Base-by-base conservation (phyloP, 306 rosid species). In the Sphenostylis stenocarpa region DNA sequence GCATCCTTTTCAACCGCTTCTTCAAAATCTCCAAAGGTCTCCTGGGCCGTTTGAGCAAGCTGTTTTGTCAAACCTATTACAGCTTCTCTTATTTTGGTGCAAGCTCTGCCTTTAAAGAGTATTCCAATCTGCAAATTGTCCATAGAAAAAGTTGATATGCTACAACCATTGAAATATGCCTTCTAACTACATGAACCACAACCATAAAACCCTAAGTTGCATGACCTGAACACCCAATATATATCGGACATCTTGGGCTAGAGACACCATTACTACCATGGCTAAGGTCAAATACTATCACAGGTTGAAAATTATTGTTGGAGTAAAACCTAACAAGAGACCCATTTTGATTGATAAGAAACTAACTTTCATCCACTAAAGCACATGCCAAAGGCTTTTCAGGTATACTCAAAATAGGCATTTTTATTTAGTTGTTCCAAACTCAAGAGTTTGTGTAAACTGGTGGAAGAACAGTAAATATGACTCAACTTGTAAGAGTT, bases 1-100 rank as follows among this genome's bases (percentile, higher is more conserved):
- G 96, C 93, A 85, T 92, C 96, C 73, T 90, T 90, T 80, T 92
- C 96, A 76, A 92, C 96, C 11, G 93, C 96, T 84, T 88, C 97
- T 83, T 92, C 97, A 88, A 92, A 92, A 87, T 92, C 96, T 61
- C 97, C 95, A 75, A 92, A 92, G 3, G 97, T 92, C 57, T 88
- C 91, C 78, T 90, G 89, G 4, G 97, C 97, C 2, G 97, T 90
- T 85, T 84, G 91, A 38, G 97, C 95, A 39, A 92, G 93, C 71
- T 85, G 85, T 86, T 88, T 92, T 15, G 97, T 85, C 89, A 92
- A 52, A 82, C 93, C 80, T 73, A 82, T 70, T 15, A 94, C 93
- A 24, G 89, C 90, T 60, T 90, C 97, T 84, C 87, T 84, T 45
- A 90, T 88, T 81, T 90, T 90, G 16, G 52, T 75, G 82, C 97